Evolutionary conservation across 2,329 filamentous ascomycete genomes (phyloP), one percentile per base, ranked within the genome.

Genomic region (Ophiocordyceps polyrhachis-furcata): DNA sequence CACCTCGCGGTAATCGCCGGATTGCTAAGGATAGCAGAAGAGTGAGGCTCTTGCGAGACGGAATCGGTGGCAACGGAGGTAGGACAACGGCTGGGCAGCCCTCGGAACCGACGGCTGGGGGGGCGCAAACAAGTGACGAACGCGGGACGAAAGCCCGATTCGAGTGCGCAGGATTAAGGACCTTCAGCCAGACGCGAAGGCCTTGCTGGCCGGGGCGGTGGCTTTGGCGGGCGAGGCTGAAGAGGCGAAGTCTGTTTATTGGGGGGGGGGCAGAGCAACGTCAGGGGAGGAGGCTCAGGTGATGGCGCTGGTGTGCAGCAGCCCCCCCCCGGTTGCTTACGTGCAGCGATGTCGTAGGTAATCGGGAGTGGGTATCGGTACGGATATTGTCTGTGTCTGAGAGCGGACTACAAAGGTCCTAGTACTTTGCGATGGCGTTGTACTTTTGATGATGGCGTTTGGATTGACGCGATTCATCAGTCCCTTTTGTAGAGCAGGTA

Each of bases 1-100:
- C 59, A 62, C 59, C 59, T 49, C 48, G n/a, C 38, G 25, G 40
- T 29, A 40, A 37, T 11, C 15, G 40, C 19, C 43, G 37, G 19
- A 15, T n/a, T 37, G 20, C 14, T 32, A 14, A 28, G 14, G 17
- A 21, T 20, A 9, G 20, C 15, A 37, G 20, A 44, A 5, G 20
- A 23, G 12, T 35, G 31, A 35, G 25, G 14, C n/a, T 38, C n/a
- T 15, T 37, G 2, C 9, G 35, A 17, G 17, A 38, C 17, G 35
- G 8, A 19, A 19, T 19, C 35, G 35, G 2, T n/a, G n/a, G n/a
- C 11, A 17, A 17, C 3, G 11, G 17, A 38, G 35, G n/a, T 19
- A 7, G 17, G 35, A 38, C 35, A 38, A 17, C 35, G n/a, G 35
- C 35, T 38, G 35, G 35, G 11, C 8, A 11, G n/a, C 17, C 35